Base-by-base conservation (phyloP, 148 eudicot species). In the Agrostemma githago region DNA sequence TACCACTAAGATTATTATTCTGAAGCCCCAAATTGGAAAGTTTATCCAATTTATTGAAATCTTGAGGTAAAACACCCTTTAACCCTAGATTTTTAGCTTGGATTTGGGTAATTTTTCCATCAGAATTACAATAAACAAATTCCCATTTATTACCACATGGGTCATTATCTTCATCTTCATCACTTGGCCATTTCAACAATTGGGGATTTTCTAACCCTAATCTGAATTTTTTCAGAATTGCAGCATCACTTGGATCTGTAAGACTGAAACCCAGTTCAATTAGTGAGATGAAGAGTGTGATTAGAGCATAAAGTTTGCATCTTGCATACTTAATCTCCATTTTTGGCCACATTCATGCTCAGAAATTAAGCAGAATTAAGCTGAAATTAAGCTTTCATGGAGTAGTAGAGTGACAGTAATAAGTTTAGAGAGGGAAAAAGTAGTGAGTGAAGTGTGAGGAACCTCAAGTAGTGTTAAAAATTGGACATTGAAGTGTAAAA, bases 101-200 rank as follows among this genome's bases (percentile, higher is more conserved):
- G 80, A 94, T 84, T 84, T 94, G 97, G 6, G 92, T 62, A 51
- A 94, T 86, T 60, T 88, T 87, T 20, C 81, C 79, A 17, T 84
- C 90, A 8, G 62, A 19, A 70, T 70, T 53, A 72, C 98, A 94
- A 58, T 20, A 80, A 6, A 94, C 74, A 77, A 85, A 86, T 1
- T 83, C 72, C 98, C 98, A 94, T 6, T 77, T 76, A 42, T 91
- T 86, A 5, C 98, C 98, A 82, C 98, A 94, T 2, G 98, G 98
- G 85, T 94, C 98, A 53, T 69, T 51, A 70, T 79, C 34, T 26
- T 26, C 81, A 17, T 80, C 79, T 2, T 79, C 83, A 63, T 77
- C 76, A 20, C 60, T 62, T 75, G 98, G 98, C 98, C 98, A 94
- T 48, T 86, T 78, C 81, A 94, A 71, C 71, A 91, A 87, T 83